These are phyloP conservation scores for Steccherinum ochraceum DNA, from an alignment of 768 basidiomycete genomes.

Conservation along the genomic window DNA sequence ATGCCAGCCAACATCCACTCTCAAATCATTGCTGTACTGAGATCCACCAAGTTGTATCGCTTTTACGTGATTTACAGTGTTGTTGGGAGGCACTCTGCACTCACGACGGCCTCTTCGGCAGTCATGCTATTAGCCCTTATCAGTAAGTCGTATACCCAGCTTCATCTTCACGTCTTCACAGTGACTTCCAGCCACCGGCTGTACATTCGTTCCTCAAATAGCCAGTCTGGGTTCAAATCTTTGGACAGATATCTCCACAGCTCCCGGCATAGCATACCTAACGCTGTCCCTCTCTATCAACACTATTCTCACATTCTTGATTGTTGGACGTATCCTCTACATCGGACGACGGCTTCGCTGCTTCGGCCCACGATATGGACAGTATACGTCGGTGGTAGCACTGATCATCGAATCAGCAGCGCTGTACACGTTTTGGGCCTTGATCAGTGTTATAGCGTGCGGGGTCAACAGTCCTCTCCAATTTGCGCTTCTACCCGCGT, in stretches of 20 bases:
- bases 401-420: conserved; percentile 19
- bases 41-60: conserved; percentile 14
- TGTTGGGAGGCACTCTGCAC: neutral
- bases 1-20: too few relatives aligned
- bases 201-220: conserved; percentile 5
- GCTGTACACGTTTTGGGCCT: conserved; percentile 13
- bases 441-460: conserved; percentile 14
- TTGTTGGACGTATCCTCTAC: conserved; percentile 13
- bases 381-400: conserved; percentile 13
- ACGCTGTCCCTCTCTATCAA: conserved; percentile 14
- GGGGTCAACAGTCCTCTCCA: conserved; percentile 14
- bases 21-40: too few relatives aligned
- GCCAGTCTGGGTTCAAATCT: conserved; percentile 9
- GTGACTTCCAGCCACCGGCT: conserved; percentile 7
- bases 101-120: conserved; percentile 7
- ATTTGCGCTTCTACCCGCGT: conserved; percentile 16
- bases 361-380: neutral
- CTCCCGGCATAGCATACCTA: conserved; percentile 16
- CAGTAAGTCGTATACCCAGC: conserved; percentile 1
- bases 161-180: neutral
- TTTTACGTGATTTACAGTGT: conserved; percentile 11
- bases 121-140: conserved; percentile 7
- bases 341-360: neutral
- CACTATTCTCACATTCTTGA: conserved; percentile 13
- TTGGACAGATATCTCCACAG: conserved; percentile 11